Base-by-base conservation (phyloP, 495 filamentous ascomycete species). In the Aeminium ludgeri region DNA sequence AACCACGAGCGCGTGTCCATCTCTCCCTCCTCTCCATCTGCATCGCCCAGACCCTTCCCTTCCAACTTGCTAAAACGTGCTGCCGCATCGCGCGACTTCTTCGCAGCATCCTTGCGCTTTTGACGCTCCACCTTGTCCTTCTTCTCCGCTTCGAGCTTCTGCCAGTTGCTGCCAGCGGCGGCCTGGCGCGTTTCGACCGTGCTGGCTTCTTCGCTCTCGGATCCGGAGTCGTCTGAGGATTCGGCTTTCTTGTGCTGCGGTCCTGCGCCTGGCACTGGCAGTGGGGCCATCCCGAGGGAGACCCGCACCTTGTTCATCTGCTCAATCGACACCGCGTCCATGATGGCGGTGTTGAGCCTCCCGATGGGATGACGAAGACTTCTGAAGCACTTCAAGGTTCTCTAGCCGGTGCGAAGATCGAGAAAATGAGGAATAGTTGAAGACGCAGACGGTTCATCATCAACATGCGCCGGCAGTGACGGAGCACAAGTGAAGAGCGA, bases 231-330 rank as follows among this genome's bases (percentile, higher is more conserved):
- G 16, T 62, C 59, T 30, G 60, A 60, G 30, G 60, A 62, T 18
- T 60, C 64, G 50, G 37, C 64, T n/a, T n/a, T 65, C 52, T 74
- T 77, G 65, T 80, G 80, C 10, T 62, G 51, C n/a, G 72, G 74
- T 30, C 73, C 74, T 16, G 50, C 52, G 35, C 81, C 78, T 16
- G 82, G 80, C 7, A 91, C 81, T 35, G 85, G 85, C 48, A 97
- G 67, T 25, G 86, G 87, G 53, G 86, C 84, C 64, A 94, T 76
- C 44, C 89, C 89, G 49, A 95, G 69, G 29, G 83, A 82, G 45
- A 76, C 69, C 32, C 89, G 86, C 49, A 94, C 76, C 55, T 86
- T 82, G 68, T 97, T 97, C 34, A 84, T 82, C 67, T 93, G 83
- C 57, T 92, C 85, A 56, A 97, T 86, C 17, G 34, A 28, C 15